phyloP scores from a whole-genome alignment of 345 rosid genomes.

The Capsella bursapastoris region DNA sequence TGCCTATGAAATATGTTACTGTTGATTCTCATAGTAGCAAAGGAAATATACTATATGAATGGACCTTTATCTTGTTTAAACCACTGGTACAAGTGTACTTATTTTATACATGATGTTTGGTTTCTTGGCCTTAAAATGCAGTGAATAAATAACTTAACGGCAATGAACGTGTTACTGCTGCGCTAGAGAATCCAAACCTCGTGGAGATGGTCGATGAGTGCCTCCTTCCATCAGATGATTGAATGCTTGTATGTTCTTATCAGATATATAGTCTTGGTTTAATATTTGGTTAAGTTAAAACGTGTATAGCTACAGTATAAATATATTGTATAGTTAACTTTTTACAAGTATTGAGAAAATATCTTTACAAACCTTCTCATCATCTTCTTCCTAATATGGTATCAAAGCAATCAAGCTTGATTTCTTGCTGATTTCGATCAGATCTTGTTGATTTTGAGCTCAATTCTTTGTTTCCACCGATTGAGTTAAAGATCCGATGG shows the following conservation, averaged over 20 bases:
- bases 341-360: too few species aligned
- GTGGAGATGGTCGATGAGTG: slow-evolving; percentile 93
- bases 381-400: too few species aligned
- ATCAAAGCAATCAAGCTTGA: too few species aligned
- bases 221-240: slow-evolving; percentile 65
- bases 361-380: too few species aligned
- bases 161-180: slow-evolving; percentile 92
- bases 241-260: slow-evolving; percentile 17
- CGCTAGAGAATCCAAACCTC: slow-evolving; percentile 89
- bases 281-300: too few species aligned
- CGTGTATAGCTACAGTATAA: too few species aligned
- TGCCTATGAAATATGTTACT: slow-evolving; percentile 1
- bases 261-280: too few species aligned
- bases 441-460: too few species aligned
- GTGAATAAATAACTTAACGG: slow-evolving; percentile 94
- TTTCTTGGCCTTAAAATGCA: slow-evolving; percentile 46
- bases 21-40: slow-evolving; percentile 7
- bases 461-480: too few species aligned
- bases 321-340: too few species aligned
- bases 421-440: too few species aligned
- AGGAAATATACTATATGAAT: neutral
- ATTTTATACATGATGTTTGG: neutral
- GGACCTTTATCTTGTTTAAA: neutral
- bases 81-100: neutral
- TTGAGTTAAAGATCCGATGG: too few species aligned